Evolutionary conservation across 2,329 filamentous ascomycete species (phyloP).

Genomic region (Hymenoscyphus scutula): DNA sequence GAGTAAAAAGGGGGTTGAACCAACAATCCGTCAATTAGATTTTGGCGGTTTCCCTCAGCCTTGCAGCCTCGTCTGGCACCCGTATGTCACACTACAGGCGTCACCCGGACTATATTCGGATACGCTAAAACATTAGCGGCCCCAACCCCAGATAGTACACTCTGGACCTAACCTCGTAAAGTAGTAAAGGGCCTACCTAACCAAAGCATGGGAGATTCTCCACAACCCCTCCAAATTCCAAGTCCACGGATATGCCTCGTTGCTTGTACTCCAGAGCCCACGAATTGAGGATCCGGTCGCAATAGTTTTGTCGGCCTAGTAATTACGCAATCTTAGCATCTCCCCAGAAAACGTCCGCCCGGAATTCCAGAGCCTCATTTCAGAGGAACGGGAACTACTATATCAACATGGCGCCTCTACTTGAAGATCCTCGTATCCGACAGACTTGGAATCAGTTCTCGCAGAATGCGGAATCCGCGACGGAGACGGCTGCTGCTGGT

Average conservation of each 20-base stretch:
- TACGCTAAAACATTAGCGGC: conserved; percentile 4
- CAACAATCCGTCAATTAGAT: background rate
- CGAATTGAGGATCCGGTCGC: background rate
- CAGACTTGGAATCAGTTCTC: conserved; percentile 92
- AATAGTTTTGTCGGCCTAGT: background rate
- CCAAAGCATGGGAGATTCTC: conserved; percentile 1
- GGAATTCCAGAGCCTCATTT: background rate
- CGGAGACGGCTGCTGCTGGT: conserved; percentile 85
- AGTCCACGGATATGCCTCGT: background rate
- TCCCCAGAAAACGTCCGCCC: background rate
- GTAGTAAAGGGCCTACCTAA: background rate
- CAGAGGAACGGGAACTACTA: background rate
- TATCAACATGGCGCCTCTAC: conserved; percentile 41
- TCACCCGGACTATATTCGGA: background rate
- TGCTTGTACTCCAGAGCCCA: background rate
- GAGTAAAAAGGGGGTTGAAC: too few species aligned
- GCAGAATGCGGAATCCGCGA: conserved; percentile 85
- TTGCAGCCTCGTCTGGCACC: background rate
- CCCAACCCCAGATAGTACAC: background rate
- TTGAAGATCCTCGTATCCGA: conserved; percentile 82
- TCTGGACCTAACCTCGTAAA: too few species aligned
- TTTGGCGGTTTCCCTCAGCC: background rate
- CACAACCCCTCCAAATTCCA: conserved; percentile 1
- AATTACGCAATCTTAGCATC: background rate
- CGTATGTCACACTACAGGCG: too few species aligned